Conservation (phyloP, 2,329 filamentous ascomycete species). For the Dryadomyces sulphureus region DNA sequence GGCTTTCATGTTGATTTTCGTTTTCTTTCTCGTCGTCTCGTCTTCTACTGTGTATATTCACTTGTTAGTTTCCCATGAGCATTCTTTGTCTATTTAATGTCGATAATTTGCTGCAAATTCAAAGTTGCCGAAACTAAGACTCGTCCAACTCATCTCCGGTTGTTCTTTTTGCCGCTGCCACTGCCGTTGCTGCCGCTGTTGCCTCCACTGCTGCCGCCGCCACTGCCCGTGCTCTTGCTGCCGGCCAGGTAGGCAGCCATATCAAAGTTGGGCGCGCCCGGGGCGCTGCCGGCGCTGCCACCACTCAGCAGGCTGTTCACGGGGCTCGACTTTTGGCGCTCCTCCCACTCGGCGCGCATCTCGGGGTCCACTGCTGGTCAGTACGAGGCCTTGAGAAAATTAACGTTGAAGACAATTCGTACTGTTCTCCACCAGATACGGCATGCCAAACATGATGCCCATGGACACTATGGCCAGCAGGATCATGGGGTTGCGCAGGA, state of each 20-base stretch:
- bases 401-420: slow-evolving; percentile 23
- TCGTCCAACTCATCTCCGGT: slow-evolving; percentile 21
- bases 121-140: too few species aligned
- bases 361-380: slow-evolving; percentile 99
- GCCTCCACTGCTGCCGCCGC: slow-evolving; percentile 12
- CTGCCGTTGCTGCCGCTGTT: slow-evolving; percentile 17
- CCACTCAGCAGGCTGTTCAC: slow-evolving; percentile 41
- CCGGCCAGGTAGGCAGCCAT: slow-evolving; percentile 50
- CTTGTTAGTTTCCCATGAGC: background rate
- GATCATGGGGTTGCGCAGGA: slow-evolving; percentile 94
- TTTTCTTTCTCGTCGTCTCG: background rate
- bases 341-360: slow-evolving; percentile 81
- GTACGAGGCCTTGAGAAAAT: background rate
- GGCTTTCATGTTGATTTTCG: background rate
- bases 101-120: too few species aligned
- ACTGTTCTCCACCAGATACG: slow-evolving; percentile 93
- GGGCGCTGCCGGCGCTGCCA: slow-evolving; percentile 23
- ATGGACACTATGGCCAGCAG: slow-evolving; percentile 76
- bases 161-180: slow-evolving; percentile 13
- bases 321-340: slow-evolving; percentile 65
- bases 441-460: slow-evolving; percentile 79
- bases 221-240: slow-evolving; percentile 17
- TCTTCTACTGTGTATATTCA: background rate
- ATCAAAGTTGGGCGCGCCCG: slow-evolving; percentile 37
- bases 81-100: background rate